Evolutionary conservation across 306 rosid species (phyloP).

Genomic region (Cucumis melo): DNA sequence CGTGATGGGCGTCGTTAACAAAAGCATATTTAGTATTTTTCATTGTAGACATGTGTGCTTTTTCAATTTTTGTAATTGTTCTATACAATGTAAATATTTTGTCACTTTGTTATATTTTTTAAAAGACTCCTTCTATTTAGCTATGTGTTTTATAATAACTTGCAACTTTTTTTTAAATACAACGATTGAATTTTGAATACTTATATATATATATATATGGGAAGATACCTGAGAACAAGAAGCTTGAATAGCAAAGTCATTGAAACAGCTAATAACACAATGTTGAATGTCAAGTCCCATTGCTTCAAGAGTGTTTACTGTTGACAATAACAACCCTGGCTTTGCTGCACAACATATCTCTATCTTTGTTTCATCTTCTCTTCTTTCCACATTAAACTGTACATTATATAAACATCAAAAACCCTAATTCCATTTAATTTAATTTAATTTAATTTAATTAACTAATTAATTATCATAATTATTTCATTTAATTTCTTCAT

Average conservation of each 20-base stretch:
- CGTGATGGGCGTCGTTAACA: too few species aligned
- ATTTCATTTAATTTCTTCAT: not conserved
- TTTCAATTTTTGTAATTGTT: too few species aligned
- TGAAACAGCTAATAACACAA: conserved; percentile 57
- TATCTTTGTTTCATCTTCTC: conserved; percentile 21
- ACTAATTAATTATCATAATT: not conserved
- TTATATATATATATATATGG: too few species aligned
- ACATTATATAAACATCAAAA: not conserved
- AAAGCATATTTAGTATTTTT: too few species aligned
- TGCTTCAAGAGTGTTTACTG: conserved; percentile 44
- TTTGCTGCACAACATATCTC: conserved; percentile 59
- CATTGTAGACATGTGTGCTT: too few species aligned
- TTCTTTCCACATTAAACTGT: conserved; percentile 57
- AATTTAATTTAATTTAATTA: too few species aligned
- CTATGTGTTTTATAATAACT: too few species aligned
- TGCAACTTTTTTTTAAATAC: too few species aligned
- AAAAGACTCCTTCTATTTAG: too few species aligned
- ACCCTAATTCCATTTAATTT: not conserved
- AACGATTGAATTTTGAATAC: too few species aligned
- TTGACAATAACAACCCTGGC: conserved; percentile 37
- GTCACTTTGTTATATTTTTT: too few species aligned
- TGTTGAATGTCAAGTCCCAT: conserved; percentile 62
- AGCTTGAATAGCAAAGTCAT: conserved; percentile 59
- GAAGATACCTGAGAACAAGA: conserved; percentile 49
- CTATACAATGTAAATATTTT: too few species aligned